Evolutionary conservation across 2,329 filamentous ascomycete species (phyloP).

Genomic region (Alternaria gaisen): DNA sequence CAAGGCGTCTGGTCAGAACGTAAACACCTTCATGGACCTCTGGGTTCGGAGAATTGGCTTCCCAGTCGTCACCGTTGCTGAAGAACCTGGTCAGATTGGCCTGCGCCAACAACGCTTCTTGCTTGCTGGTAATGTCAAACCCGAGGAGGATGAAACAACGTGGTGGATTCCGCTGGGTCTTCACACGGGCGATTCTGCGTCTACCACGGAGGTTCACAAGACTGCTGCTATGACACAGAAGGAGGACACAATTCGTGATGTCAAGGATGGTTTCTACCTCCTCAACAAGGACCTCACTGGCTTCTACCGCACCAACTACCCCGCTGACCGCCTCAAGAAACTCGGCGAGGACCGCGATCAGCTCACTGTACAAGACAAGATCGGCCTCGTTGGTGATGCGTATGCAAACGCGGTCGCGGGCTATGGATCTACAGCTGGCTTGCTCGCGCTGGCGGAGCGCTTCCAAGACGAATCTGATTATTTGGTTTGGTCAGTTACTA

Average conservation of each 20-base stretch:
- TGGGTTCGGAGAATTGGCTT: slow-evolving; percentile 98
- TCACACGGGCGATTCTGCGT: slow-evolving; percentile 69
- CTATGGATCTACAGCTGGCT: slow-evolving; percentile 79
- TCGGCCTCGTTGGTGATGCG: slow-evolving; percentile 88
- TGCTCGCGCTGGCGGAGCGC: slow-evolving; percentile 85
- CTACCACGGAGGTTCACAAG: slow-evolving; percentile 68
- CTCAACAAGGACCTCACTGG: slow-evolving; percentile 89
- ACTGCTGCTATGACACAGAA: slow-evolving; percentile 76
- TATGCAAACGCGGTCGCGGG: slow-evolving; percentile 89
- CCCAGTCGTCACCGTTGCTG: slow-evolving; percentile 85
- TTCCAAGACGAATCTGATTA: slow-evolving; percentile 84
- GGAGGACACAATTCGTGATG: slow-evolving; percentile 76
- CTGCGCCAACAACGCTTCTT: slow-evolving; percentile 90
- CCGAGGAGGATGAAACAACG: slow-evolving; percentile 87
- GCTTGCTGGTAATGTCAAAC: slow-evolving; percentile 86
- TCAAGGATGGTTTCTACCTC: slow-evolving; percentile 88
- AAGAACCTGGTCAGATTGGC: slow-evolving; percentile 82
- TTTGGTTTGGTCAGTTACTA: slow-evolving; percentile 74
- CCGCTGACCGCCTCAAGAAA: slow-evolving; percentile 80
- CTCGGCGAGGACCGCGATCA: slow-evolving; percentile 79
- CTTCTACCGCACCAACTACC: slow-evolving; percentile 94
- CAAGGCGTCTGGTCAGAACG: slow-evolving; percentile 86
- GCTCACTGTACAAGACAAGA: slow-evolving; percentile 87
- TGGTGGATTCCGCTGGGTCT: slow-evolving; percentile 97
- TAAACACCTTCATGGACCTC: slow-evolving; percentile 85